These are phyloP conservation scores for Cymbopogon flexuosus DNA, from an alignment of 202 grass and related monocot species.

Conservation along the genomic window DNA sequence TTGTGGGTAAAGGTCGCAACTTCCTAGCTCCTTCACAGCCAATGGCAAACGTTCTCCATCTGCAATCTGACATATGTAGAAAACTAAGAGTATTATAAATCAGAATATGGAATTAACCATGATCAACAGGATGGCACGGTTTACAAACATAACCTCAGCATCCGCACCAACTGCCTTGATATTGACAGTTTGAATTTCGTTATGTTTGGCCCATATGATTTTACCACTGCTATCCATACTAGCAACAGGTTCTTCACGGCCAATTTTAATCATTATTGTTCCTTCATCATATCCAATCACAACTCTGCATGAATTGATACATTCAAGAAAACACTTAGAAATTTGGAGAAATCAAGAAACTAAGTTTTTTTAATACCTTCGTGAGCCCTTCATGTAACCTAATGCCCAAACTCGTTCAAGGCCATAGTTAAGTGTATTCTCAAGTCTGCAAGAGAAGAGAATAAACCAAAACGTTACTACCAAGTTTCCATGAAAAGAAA, in stretches of 20 bases:
- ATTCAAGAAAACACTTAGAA: not conserved
- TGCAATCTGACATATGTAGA: conserved; percentile 42
- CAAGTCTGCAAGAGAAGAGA: conserved; percentile 38
- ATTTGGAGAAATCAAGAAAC: conserved; percentile 6
- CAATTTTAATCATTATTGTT: conserved; percentile 96
- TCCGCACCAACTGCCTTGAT: conserved; percentile 79
- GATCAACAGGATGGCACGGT: not conserved
- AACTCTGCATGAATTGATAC: conserved; percentile 40
- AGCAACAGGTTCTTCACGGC: conserved; percentile 78
- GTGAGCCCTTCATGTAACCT: conserved; percentile 65
- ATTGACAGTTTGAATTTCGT: conserved; percentile 85
- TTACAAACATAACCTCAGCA: conserved; percentile 44
- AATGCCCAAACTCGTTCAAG: conserved; percentile 75
- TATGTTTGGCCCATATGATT: conserved; percentile 93
- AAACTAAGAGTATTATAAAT: not conserved
- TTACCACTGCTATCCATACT: conserved; percentile 93
- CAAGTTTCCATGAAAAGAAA: not conserved
- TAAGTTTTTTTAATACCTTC: conserved; percentile 37
- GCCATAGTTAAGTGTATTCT: conserved; percentile 73
- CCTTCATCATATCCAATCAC: conserved; percentile 95
- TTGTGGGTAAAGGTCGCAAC: conserved; percentile 86
- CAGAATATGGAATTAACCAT: not conserved
- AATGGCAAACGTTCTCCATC: conserved; percentile 81
- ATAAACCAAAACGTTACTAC: not conserved
- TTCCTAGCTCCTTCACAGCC: conserved; percentile 81